Evolutionary conservation across 106 monocot species (phyloP).

Genomic region (Dioscorea zingiberensis): DNA sequence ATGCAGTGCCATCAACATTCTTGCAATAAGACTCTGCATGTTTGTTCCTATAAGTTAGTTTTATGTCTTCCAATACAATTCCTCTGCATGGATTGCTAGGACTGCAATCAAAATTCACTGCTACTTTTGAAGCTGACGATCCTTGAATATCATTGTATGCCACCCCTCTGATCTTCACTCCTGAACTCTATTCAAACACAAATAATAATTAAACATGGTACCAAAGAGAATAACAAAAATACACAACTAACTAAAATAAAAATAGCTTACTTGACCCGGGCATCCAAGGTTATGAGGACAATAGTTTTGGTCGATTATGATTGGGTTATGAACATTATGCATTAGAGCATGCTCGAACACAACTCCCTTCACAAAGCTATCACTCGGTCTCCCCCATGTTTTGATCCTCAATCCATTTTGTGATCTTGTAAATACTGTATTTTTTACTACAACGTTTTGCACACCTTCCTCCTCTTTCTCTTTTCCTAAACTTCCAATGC

Average conservation of each 20-base stretch:
- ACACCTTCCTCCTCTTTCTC: conserved; percentile 50
- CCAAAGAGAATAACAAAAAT: not conserved
- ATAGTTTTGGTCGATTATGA: conserved; percentile 64
- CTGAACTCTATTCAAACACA: too few relatives aligned
- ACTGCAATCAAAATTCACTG: conserved; percentile 32
- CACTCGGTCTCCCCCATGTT: too few relatives aligned
- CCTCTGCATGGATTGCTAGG: conserved; percentile 22
- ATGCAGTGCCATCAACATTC: too few relatives aligned
- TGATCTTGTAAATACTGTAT: conserved; percentile 35
- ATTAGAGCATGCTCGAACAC: too few relatives aligned
- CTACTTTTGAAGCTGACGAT: conserved; percentile 28
- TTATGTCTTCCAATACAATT: conserved; percentile 25
- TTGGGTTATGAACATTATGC: conserved; percentile 57
- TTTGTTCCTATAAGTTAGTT: too few relatives aligned
- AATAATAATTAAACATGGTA: too few relatives aligned
- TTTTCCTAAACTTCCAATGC: too few relatives aligned
- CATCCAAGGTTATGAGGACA: conserved; percentile 38
- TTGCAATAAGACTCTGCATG: too few relatives aligned
- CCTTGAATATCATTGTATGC: too few relatives aligned
- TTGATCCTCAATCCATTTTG: conserved; percentile 67
- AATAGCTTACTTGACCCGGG: conserved; percentile 30
- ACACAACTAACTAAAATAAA: too few relatives aligned
- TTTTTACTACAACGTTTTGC: conserved; percentile 63
- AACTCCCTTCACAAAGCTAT: too few relatives aligned
- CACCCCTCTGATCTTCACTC: too few relatives aligned